These are phyloP conservation scores for Acanthamoeba healyi DNA, from an alignment of 208 protist genomes.

Conservation along the genomic window DNA sequence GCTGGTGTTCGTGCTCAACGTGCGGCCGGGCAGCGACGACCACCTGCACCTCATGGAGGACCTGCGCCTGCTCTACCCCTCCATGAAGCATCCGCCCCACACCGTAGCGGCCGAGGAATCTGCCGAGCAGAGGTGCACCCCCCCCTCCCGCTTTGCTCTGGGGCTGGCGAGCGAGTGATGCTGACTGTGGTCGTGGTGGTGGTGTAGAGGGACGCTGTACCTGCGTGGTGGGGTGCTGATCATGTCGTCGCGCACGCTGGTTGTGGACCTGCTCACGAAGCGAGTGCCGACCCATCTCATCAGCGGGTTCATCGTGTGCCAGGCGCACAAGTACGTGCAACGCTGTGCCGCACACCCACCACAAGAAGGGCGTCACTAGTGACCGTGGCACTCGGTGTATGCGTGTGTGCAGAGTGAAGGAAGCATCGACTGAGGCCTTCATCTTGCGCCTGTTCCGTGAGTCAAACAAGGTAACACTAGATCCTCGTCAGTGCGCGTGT, in stretches of 20 bases:
- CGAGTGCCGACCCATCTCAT: conserved; percentile 84
- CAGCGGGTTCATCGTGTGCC: conserved; percentile 86
- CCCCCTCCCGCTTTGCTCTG: neutral
- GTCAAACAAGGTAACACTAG: conserved; percentile 69
- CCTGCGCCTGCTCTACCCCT: conserved; percentile 30
- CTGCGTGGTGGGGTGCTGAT: conserved; percentile 85
- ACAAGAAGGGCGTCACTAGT: no score
- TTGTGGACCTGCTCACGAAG: conserved; percentile 89
- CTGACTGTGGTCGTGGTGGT: neutral
- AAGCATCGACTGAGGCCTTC: conserved; percentile 66
- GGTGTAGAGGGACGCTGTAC: conserved; percentile 80
- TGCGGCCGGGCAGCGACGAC: conserved; percentile 61
- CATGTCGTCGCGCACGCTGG: conserved; percentile 88
- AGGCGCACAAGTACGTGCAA: conserved; percentile 78
- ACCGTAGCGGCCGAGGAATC: conserved; percentile 78
- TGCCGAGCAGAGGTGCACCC: conserved; percentile 39
- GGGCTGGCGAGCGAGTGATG: no score
- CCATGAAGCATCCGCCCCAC: conserved; percentile 60
- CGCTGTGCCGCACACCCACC: neutral
- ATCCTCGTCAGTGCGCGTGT: no score
- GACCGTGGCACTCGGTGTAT: no score
- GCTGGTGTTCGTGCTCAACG: conserved; percentile 85
- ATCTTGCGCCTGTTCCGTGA: conserved; percentile 69
- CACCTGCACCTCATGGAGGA: conserved; percentile 75
- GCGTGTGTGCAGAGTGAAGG: neutral